Evolutionary conservation across 2,329 filamentous ascomycete genomes (phyloP).

Genomic region (Calonectria hawksworthii): DNA sequence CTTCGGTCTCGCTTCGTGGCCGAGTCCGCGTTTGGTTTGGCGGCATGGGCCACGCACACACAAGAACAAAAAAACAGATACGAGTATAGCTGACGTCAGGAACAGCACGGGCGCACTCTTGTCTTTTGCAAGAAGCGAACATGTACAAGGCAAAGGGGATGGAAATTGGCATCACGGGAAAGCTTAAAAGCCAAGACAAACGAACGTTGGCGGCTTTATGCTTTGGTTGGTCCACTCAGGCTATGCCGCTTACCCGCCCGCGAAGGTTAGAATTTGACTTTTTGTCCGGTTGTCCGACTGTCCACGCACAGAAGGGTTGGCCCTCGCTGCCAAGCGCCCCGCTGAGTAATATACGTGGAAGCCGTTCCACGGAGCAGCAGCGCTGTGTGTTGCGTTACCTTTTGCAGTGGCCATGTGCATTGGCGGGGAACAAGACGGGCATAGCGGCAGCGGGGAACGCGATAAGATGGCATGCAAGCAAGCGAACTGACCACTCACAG

Average conservation of each 20-base stretch:
- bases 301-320: not conserved
- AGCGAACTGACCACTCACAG: not conserved
- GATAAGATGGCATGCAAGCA: not conserved
- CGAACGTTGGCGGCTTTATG: not conserved
- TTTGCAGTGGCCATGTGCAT: too few relatives aligned
- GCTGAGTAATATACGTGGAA: constrained; percentile 9
- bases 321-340: not conserved
- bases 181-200: not conserved
- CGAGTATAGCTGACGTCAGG: not conserved
- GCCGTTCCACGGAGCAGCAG: not conserved
- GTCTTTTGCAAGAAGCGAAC: not conserved
- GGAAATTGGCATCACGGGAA: not conserved
- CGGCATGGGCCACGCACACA: not conserved
- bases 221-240: not conserved
- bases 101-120: not conserved
- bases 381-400: too few relatives aligned
- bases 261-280: not conserved
- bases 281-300: not conserved
- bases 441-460: not conserved
- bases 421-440: not conserved
- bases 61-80: too few relatives aligned
- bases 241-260: not conserved
- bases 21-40: not conserved
- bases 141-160: not conserved
- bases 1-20: not conserved